Evolutionary conservation across 2,329 filamentous ascomycete genomes (phyloP), one percentile per base, ranked within the genome.

Genomic region (Bertia moriformis): DNA sequence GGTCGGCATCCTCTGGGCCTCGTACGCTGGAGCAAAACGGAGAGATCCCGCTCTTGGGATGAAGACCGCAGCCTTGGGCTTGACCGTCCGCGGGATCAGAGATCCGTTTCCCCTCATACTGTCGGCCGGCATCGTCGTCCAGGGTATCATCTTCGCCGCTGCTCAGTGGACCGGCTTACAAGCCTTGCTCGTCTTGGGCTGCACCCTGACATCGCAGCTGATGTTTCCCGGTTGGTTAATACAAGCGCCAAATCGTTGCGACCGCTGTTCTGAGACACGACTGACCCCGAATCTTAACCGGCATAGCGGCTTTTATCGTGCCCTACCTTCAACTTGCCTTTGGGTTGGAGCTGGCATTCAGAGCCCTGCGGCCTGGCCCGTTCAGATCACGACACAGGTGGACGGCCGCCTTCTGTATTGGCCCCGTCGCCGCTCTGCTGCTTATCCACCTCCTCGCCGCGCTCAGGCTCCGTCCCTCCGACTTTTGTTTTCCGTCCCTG

Each of bases 261-360:
- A 29, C 18, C 30, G 18, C 14, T n/a, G 10, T 29, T 27, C 10
- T 37, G 24, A 20, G n/a, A 18, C 14, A 12, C 22, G 30, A 38
- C 52, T 56, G 39, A 56, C 40, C 12, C n/a, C n/a, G n/a, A n/a
- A n/a, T n/a, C n/a, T n/a, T n/a, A n/a, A n/a, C n/a, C 7, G 2
- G 3, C 18, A 24, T 41, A 81, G 79, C 73, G 4, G 63, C 82
- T 24, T 82, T 83, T 48, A 65, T 83, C 39, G 67, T 75, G 5
- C 78, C 78, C 18, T 80, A 69, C 44, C 67, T 77, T 20, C 78
- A 82, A 46, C 49, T 82, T 15, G 63, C 80, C 14, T 82, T 83
- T 46, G 73, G 71, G 13, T 44, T 78, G 42, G 79, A 84, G 52
- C 66, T 71, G 22, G 62, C 71, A 0, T 48, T 73, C 14, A 65